Base-by-base conservation (phyloP, 768 basidiomycete species). In the Panaeolus cyanescens region DNA sequence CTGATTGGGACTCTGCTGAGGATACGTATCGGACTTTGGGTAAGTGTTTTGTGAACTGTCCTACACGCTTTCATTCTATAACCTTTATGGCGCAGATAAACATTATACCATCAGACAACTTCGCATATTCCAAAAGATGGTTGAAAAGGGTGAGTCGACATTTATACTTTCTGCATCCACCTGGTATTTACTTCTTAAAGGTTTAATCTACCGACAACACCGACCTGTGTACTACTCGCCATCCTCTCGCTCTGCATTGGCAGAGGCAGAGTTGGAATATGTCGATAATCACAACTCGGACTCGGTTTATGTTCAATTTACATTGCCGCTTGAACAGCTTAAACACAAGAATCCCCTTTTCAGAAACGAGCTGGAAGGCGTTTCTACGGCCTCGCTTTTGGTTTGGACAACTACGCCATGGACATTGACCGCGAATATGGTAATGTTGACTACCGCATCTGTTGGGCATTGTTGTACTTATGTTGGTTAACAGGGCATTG, bases 401-500 rank as follows among this genome's bases (percentile, higher is more conserved):
- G 91, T 96, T 4, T 99, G 96, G 96, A 99, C 96, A 2, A 99
- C 96, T 3, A 99, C 96, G 0, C 93, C 96, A 1, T 99, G 96
- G 96, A 99, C 94, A 4, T 76, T 99, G 53, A 94, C 92, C 5
- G 93, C 94, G 1, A 99, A 99, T 69, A 94, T 95, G 91, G 95
- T 95, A 65, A 39, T n/a, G 83, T 42, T 7, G n/a, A 17, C 12
- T 62, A 39, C 32, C 8, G 25, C 30, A 5, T 19, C 6, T 9
- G 2, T 37, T 37, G 17, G n/a, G n/a, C n/a, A n/a, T 17, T 22
- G 4, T 13, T 25, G 30, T 28, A 39, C 17, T 31, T 22, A 34
- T 19, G 10, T 55, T n/a, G n/a, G n/a, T 28, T 13, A 61, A 22
- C 61, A 96, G 96, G 95, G 89, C n/a, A 92, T 99, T 53, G 92